Percentiles rank a stretch among this genome's conserved stretches.
Evolutionary conservation across 768 basidiomycete genomes (phyloP).

Genomic region (Dentipellis fragilis): DNA sequence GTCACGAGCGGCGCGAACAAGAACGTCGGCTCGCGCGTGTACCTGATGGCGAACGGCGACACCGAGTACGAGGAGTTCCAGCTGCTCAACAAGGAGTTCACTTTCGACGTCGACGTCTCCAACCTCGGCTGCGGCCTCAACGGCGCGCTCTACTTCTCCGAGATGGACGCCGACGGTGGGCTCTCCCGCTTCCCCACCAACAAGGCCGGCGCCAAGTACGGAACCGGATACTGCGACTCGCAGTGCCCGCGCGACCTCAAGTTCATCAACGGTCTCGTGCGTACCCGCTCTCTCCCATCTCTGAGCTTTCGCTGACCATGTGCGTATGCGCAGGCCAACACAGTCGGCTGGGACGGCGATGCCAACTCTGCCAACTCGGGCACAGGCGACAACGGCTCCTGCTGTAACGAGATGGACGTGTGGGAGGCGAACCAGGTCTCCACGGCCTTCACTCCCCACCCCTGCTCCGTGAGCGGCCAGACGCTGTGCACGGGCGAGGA

Average conservation of each 20-base stretch:
- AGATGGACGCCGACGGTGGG: constrained; percentile 53
- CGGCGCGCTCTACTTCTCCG: too few relatives aligned
- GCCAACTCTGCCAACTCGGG: constrained; percentile 35
- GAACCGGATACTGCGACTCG: constrained; percentile 56
- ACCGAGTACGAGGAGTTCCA: constrained; percentile 39
- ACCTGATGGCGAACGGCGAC: constrained; percentile 36
- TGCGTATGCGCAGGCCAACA: constrained; percentile 31
- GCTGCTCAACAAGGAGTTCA: constrained; percentile 45
- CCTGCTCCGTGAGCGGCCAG: constrained; percentile 31
- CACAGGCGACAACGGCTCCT: constrained; percentile 34
- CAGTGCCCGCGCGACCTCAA: constrained; percentile 52
- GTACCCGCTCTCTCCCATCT: constrained; percentile 10
- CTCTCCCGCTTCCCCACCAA: constrained; percentile 36
- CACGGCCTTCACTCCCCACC: constrained; percentile 42
- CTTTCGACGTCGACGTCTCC: constrained; percentile 51
- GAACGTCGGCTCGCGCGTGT: constrained; percentile 31
- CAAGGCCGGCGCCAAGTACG: constrained; percentile 51
- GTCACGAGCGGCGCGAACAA: constrained; percentile 17
- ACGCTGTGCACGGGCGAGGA: constrained; percentile 32
- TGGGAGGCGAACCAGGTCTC: constrained; percentile 48
- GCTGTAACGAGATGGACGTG: constrained; percentile 52
- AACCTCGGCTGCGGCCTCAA: constrained; percentile 51
- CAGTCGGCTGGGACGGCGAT: constrained; percentile 28
- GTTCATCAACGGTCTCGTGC: constrained; percentile 45
- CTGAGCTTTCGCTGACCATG: neutral